Percentiles rank a stretch among this genome's conserved stretches.
phyloP scores from a whole-genome alignment of 345 rosid genomes.

The Pseudoturritis turrita region DNA sequence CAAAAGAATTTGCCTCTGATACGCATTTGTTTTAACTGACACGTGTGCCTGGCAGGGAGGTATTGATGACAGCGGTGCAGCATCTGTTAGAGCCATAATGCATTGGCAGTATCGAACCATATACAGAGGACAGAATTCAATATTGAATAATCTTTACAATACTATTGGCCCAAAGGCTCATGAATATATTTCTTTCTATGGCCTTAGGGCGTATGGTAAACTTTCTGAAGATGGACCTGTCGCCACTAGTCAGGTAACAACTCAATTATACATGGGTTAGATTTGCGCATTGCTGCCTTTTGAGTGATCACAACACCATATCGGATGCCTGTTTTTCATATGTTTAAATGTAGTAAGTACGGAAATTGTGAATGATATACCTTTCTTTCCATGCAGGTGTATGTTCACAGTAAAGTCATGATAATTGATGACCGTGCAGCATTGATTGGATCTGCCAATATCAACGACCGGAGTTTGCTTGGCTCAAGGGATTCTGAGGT shows the following conservation, averaged over 20 bases:
- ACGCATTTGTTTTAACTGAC: background rate
- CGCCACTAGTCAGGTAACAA: slow-evolving; percentile 86
- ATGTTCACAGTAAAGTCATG: slow-evolving; percentile 97
- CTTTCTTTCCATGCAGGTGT: slow-evolving; percentile 50
- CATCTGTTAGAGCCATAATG: slow-evolving; percentile 99
- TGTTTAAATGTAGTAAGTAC: background rate
- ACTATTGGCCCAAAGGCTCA: slow-evolving; percentile 69
- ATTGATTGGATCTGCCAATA: slow-evolving; percentile 90
- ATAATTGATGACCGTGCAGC: slow-evolving; percentile 69
- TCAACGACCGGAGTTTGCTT: slow-evolving; percentile 93
- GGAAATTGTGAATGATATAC: background rate
- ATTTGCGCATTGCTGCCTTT: slow-evolving; percentile 9
- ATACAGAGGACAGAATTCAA: slow-evolving; percentile 85
- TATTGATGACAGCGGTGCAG: slow-evolving; percentile 92
- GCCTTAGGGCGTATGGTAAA: slow-evolving; percentile 82
- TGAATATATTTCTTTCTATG: slow-evolving; percentile 90
- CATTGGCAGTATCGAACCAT: slow-evolving; percentile 99
- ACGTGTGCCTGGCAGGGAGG: slow-evolving; percentile 66
- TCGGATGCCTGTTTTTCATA: slow-evolving; percentile 7
- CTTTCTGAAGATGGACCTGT: slow-evolving; percentile 84
- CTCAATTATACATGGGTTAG: slow-evolving; percentile 1
- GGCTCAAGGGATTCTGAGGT: slow-evolving; percentile 99
- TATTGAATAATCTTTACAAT: slow-evolving; percentile 71
- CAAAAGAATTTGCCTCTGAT: background rate
- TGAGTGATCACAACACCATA: slow-evolving; percentile 1